These are phyloP conservation scores for Fusarium euwallaceae DNA, from an alignment of 2,329 filamentous ascomycete genomes.

Conservation along the genomic window DNA sequence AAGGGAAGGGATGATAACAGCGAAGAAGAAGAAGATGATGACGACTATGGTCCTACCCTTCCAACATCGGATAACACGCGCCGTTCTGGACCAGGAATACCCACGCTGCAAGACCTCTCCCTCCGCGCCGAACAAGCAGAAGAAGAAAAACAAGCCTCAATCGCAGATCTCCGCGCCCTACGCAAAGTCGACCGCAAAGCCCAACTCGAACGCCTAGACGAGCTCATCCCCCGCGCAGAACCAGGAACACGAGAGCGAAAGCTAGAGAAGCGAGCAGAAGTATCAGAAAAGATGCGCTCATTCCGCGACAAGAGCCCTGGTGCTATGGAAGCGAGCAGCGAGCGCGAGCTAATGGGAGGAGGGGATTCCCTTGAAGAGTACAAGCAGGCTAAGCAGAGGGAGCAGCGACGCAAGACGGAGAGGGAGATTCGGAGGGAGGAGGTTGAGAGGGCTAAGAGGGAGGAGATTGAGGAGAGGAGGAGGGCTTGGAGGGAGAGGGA, in stretches of 20 bases:
- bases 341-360: conserved; percentile 81
- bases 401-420: conserved; percentile 84
- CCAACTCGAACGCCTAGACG: conserved; percentile 82
- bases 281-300: conserved; percentile 78
- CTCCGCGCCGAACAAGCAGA: conserved; percentile 64
- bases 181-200: conserved; percentile 74
- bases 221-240: conserved; percentile 85
- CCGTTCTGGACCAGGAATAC: conserved; percentile 71
- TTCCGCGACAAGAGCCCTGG: conserved; percentile 79
- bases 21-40: conserved; percentile 62
- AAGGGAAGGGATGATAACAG: conserved; percentile 8
- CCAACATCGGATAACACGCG: conserved; percentile 43
- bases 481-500: conserved; percentile 80
- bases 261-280: conserved; percentile 85
- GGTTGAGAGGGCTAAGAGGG: conserved; percentile 77
- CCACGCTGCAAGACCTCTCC: conserved; percentile 80
- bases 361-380: conserved; percentile 75
- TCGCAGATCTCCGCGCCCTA: conserved; percentile 68
- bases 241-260: conserved; percentile 84
- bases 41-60: conserved; percentile 67
- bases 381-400: conserved; percentile 74
- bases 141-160: conserved; percentile 65
- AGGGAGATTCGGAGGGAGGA: conserved; percentile 87
- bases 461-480: conserved; percentile 84
- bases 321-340: conserved; percentile 64